Conservation (phyloP, 2,329 filamentous ascomycete species). For the Fusarium napiforme region DNA sequence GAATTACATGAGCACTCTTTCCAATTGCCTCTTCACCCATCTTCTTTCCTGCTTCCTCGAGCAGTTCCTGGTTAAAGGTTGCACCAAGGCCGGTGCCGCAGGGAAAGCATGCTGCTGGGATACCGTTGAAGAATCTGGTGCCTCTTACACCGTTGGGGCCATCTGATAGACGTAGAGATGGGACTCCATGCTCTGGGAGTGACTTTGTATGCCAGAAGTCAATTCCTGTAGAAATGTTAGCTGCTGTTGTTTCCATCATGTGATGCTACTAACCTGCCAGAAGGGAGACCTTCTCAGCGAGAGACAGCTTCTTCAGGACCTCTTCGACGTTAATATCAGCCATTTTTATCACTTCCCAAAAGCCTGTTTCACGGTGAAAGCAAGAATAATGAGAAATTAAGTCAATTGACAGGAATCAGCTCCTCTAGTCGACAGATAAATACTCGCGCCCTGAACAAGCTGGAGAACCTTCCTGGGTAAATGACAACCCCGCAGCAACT, state of each 20-base stretch:
- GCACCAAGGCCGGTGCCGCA: constrained; percentile 68
- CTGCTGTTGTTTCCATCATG: neutral
- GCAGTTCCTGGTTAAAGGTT: constrained; percentile 66
- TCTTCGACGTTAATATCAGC: constrained; percentile 65
- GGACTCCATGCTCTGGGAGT: constrained; percentile 69
- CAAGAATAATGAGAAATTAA: neutral
- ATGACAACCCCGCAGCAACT: constrained; percentile 33
- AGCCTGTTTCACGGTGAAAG: neutral
- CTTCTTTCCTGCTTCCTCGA: constrained; percentile 61
- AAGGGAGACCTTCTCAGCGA: constrained; percentile 64
- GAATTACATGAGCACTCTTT: constrained; percentile 67
- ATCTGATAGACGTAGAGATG: constrained; percentile 73
- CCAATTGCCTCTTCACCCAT: constrained; percentile 65
- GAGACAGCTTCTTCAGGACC: constrained; percentile 63
- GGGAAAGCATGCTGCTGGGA: constrained; percentile 69
- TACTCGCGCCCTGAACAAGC: neutral
- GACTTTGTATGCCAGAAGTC: constrained; percentile 77
- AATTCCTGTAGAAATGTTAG: constrained; percentile 55
- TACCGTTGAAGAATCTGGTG: constrained; percentile 74
- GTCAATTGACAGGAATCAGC: constrained; percentile 14
- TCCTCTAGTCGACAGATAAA: constrained; percentile 5
- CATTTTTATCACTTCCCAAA: constrained; percentile 47
- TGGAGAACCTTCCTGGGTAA: constrained; percentile 22
- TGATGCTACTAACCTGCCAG: constrained; percentile 57
- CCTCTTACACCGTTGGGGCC: constrained; percentile 77